Percentiles rank a stretch among this genome's conserved stretches.
Conservation (phyloP, 106 monocot genomes). For the Apostasia ramifera region DNA sequence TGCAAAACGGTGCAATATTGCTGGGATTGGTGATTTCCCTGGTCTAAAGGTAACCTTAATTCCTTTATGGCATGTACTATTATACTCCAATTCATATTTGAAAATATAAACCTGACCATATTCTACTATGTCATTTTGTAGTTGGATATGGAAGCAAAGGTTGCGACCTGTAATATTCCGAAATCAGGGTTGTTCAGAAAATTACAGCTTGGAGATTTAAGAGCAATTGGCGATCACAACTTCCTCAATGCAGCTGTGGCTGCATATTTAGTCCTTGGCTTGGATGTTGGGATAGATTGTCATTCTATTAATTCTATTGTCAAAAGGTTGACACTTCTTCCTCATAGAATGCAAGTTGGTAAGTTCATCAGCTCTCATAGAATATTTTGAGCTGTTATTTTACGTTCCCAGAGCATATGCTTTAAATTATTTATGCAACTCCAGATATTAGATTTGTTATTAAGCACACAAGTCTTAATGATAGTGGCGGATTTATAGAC, state of each 20-base stretch:
- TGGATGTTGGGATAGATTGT: constrained; percentile 23
- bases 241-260: constrained; percentile 34
- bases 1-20: constrained; percentile 22
- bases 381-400: too few species aligned
- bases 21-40: constrained; percentile 41
- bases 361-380: neutral
- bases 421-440: too few species aligned
- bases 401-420: too few species aligned
- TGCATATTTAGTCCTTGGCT: constrained; percentile 40
- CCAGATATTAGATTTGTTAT: too few species aligned
- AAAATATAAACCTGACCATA: neutral
- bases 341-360: constrained; percentile 57
- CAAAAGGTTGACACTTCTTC: constrained; percentile 15
- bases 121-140: constrained; percentile 3
- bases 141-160: constrained; percentile 22
- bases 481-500: too few species aligned
- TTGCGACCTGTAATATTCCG: constrained; percentile 19
- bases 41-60: constrained; percentile 32
- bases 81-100: neutral
- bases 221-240: constrained; percentile 43
- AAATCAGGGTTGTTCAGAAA: constrained; percentile 1
- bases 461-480: too few species aligned
- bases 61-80: neutral
- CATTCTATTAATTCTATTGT: constrained; percentile 22
- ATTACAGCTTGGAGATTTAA: constrained; percentile 22